Evolutionary conservation across 2,329 filamentous ascomycete genomes (phyloP).

Genomic region (Aspergillus fumigatus): DNA sequence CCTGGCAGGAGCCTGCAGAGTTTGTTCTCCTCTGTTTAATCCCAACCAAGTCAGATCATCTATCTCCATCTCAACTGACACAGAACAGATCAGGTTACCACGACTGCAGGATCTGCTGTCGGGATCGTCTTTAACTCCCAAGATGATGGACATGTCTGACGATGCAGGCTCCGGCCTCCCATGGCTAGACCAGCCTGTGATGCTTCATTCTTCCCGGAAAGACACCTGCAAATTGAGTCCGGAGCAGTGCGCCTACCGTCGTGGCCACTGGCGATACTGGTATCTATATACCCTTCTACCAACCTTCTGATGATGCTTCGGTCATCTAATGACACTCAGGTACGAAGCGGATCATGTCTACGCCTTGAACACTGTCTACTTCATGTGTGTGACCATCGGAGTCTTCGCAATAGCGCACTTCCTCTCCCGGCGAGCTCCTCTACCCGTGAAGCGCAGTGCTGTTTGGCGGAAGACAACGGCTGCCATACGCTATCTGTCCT

Average conservation of each 20-base stretch:
- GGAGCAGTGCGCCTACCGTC: conserved; percentile 27
- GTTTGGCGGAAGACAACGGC: conserved; percentile 34
- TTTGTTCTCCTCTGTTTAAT: background rate
- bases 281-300: conserved; percentile 8
- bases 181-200: conserved; percentile 30
- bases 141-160: conserved; percentile 15
- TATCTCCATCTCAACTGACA: background rate
- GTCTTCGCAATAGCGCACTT: conserved; percentile 45
- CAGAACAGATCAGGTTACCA: background rate
- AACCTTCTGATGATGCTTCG: background rate
- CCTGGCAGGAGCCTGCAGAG: too few relatives aligned
- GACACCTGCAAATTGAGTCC: conserved; percentile 26
- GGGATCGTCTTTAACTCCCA: background rate
- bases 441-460: conserved; percentile 19
- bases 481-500: conserved; percentile 38
- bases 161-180: conserved; percentile 12
- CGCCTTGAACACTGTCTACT: conserved; percentile 49
- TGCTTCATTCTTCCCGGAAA: conserved; percentile 27
- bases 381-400: conserved; percentile 48
- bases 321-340: conserved; percentile 28
- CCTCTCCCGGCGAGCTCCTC: conserved; percentile 26
- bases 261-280: conserved; percentile 28
- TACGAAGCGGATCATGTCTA: conserved; percentile 53
- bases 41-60: background rate
- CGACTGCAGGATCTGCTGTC: background rate